Base-by-base conservation (phyloP, 306 rosid species). In the Ochetophila trinervis region DNA sequence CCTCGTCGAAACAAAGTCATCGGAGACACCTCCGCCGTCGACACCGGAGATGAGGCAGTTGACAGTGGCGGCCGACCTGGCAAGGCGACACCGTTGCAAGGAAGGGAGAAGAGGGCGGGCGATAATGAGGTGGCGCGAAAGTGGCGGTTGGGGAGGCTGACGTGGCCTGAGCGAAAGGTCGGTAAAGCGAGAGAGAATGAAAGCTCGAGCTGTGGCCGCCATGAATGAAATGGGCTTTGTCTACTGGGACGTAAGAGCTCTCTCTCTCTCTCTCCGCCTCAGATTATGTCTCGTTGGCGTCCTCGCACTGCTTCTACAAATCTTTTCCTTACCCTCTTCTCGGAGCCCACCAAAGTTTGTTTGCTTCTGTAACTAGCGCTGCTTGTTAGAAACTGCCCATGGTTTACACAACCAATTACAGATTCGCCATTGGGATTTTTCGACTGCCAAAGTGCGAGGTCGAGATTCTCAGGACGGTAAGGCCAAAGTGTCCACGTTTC, bases 1-100 rank as follows among this genome's bases (percentile, higher is more conserved):
- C 4, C 84, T 87, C 1, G 97, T 93, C 0, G 99, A 90, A 13
- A 90, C 96, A 53, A 80, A 86, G 62, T 93, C 99, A 66, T 93
- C 97, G 57, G 91, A 78, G 45, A 84, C 83, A 17, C 92, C 92
- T 17, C 92, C 92, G 13, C 95, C 93, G 68, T 81, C 97, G 0
- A 78, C 75, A 37, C 89, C 87, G 73, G 94, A 86, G 62, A 80
- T 21, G 49, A 88, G 81, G 80, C 89, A 88, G 47, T 69, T 57
- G 21, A 84, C 64, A 48, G 60, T 9, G 12, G 78, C 37, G 7
- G 78, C 2, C 1, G 78, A 55, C 20, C 53, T 3, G 12, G 69
- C 24, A 12, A 42, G 47, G 27, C 82, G 84, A 19, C 71, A 82
- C 1, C 76, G 76, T 5, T 21, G 75, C 37, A 71, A 17, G 44